Evolutionary conservation across 2,329 filamentous ascomycete genomes (phyloP).

Genomic region (Aspergillus bombycis): DNA sequence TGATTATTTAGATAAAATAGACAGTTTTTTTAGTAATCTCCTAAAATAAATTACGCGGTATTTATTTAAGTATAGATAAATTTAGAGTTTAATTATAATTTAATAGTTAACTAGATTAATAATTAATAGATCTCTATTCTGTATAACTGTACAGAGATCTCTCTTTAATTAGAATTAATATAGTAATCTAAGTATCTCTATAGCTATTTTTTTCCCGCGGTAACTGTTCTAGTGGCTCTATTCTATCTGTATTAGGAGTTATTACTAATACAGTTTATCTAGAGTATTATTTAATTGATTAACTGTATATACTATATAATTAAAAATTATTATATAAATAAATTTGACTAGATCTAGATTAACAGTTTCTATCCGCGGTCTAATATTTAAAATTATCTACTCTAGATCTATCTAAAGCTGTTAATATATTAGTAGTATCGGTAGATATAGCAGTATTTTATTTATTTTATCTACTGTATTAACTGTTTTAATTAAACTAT

Average conservation of each 20-base stretch:
- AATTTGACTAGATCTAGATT: slow-evolving; percentile 8
- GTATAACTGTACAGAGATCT: background rate
- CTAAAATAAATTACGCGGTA: background rate
- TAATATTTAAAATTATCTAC: background rate
- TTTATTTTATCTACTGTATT: background rate
- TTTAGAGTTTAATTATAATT: background rate
- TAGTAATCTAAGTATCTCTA: background rate
- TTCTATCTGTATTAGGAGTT: background rate
- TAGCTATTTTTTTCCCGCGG: background rate
- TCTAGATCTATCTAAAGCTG: slow-evolving; percentile 3
- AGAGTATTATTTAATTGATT: slow-evolving; percentile 1
- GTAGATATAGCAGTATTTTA: slow-evolving; percentile 2
- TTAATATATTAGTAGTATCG: background rate
- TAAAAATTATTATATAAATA: background rate
- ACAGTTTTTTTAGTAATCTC: background rate
- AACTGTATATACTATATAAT: background rate
- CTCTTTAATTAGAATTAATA: background rate
- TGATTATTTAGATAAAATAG: no score
- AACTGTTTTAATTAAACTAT: background rate
- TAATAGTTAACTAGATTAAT: background rate
- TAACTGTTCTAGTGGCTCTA: background rate
- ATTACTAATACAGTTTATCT: background rate
- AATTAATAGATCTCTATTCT: background rate
- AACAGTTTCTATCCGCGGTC: slow-evolving; percentile 2
- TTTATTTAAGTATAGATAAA: background rate